Percentiles rank a stretch among this genome's conserved stretches.
Evolutionary conservation across 208 protist species (phyloP).

Genomic region (Angomonas ambiguus): DNA sequence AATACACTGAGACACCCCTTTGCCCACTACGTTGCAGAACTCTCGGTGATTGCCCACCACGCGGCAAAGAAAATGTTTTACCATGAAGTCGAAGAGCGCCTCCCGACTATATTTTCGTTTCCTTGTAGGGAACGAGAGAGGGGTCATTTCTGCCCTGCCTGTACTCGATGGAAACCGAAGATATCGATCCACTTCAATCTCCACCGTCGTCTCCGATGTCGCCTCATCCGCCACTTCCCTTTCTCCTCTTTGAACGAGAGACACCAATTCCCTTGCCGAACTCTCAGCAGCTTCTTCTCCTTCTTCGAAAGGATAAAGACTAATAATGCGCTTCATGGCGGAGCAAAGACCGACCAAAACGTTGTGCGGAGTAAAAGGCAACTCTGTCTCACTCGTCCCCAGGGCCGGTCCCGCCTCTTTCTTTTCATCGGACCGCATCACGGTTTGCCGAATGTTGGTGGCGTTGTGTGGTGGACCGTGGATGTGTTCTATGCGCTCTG

Average conservation of each 20-base stretch:
- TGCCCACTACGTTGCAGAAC: background rate
- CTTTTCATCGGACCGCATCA: background rate
- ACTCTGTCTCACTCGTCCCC: slow-evolving; percentile 17
- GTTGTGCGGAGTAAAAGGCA: slow-evolving; percentile 31
- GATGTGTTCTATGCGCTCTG: slow-evolving; percentile 7
- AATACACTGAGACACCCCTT: background rate
- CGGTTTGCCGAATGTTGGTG: background rate
- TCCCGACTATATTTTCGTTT: slow-evolving; percentile 13
- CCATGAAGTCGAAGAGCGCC: slow-evolving; percentile 19
- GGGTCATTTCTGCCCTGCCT: background rate
- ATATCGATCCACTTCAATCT: background rate
- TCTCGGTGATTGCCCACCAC: background rate
- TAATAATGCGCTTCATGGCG: slow-evolving; percentile 26
- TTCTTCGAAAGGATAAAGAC: background rate
- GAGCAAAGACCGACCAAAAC: slow-evolving; percentile 33
- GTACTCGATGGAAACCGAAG: background rate
- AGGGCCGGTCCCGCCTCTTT: background rate
- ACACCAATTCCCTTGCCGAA: background rate
- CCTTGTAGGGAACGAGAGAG: background rate
- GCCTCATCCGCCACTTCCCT: background rate
- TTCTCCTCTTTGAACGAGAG: background rate
- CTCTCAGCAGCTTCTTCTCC: background rate
- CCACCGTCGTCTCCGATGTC: background rate
- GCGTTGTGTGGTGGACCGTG: background rate
- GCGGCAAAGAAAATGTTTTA: slow-evolving; percentile 15